phyloP scores from a whole-genome alignment of 805 yeast species.

The Candida wancherniae region DNA sequence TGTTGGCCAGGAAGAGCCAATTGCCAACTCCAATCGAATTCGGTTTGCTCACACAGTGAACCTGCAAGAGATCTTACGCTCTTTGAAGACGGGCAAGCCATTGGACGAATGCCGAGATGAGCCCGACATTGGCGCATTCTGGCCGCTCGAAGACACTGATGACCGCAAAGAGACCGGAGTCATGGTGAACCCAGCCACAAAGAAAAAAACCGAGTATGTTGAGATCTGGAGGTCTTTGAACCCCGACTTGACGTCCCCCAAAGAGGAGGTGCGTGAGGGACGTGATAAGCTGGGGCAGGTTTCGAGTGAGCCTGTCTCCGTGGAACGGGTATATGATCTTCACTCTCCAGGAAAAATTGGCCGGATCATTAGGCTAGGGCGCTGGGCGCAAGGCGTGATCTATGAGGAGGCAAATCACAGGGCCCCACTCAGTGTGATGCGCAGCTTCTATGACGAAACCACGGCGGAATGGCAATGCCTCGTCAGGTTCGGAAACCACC shows the following conservation, averaged over 20 bases:
- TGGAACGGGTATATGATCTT: conserved; percentile 11
- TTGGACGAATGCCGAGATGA: conserved; percentile 22
- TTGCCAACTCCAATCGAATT: conserved; percentile 31
- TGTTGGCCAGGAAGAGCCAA: conserved; percentile 43
- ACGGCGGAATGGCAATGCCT: conserved; percentile 19
- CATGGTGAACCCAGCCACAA: conserved; percentile 45
- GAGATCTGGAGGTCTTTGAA: conserved; percentile 55
- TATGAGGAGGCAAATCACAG: conserved; percentile 19
- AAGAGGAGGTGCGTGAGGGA: conserved; percentile 22
- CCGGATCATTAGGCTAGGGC: conserved; percentile 43
- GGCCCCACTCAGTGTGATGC: conserved; percentile 25
- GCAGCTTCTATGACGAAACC: conserved; percentile 17
- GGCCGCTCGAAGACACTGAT: conserved; percentile 29
- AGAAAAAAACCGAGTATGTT: conserved; percentile 38
- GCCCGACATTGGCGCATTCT: conserved; percentile 46
- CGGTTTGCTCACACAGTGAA: conserved; percentile 42
- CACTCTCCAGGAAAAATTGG: conserved; percentile 32
- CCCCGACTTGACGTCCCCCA: conserved; percentile 29
- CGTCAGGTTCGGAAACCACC: conserved; percentile 24
- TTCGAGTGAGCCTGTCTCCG: conserved; percentile 17
- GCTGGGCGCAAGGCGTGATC: conserved; percentile 49
- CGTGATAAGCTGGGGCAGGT: conserved; percentile 3
- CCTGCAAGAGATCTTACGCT: conserved; percentile 30
- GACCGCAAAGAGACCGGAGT: conserved; percentile 47
- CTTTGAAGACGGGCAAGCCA: conserved; percentile 28